Conservation (phyloP, 768 basidiomycete species). For the Dacryopinax primogenitus region DNA sequence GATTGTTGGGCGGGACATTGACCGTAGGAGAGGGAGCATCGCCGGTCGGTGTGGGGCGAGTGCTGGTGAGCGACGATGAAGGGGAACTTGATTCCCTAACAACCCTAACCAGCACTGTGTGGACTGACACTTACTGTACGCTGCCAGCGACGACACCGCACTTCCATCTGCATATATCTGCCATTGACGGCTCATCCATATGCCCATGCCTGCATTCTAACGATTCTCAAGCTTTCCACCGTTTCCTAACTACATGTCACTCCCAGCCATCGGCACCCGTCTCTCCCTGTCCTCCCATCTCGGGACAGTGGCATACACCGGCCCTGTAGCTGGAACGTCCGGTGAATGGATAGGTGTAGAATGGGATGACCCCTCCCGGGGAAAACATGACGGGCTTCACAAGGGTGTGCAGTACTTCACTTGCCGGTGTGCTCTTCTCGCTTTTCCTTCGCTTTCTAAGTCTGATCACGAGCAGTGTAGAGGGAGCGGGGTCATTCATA, state of each 20-base stretch:
- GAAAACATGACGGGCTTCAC: conserved; percentile 77
- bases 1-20: not conserved
- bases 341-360: conserved; percentile 92
- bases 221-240: no score
- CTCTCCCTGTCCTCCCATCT: conserved; percentile 40
- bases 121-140: no score
- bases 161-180: not conserved
- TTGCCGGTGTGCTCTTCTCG: conserved; percentile 40
- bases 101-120: no score
- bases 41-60: not conserved
- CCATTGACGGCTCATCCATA: no score
- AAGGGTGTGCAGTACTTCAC: conserved; percentile 66
- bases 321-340: conserved; percentile 45
- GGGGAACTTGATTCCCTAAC: not conserved
- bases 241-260: not conserved
- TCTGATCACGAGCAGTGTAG: conserved; percentile 33
- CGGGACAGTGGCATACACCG: conserved; percentile 61
- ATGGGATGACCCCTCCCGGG: conserved; percentile 77
- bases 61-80: not conserved
- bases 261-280: conserved; percentile 37
- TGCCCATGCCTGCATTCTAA: not conserved
- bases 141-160: not conserved
- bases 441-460: not conserved
- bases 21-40: not conserved
- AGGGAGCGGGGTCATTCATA: conserved; percentile 65